Evolutionary conservation across 305 asterid genomes (phyloP), one percentile per base, ranked within the genome.

Genomic region (Andrographis paniculata): DNA sequence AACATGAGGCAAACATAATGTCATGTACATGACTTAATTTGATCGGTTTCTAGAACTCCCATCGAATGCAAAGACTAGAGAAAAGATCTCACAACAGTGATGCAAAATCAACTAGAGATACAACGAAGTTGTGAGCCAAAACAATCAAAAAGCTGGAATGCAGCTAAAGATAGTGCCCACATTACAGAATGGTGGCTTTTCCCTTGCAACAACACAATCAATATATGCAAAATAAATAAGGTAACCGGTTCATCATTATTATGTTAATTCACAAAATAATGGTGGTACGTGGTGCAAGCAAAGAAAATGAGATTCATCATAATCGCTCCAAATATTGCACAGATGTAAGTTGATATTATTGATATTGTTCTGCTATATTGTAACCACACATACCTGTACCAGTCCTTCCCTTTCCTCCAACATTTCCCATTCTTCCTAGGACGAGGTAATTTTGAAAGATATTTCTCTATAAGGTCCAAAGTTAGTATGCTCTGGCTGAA

Each of bases 351-450:
- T 37, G 24, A 58, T 14, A 40, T 18, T 36, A 43, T 15, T 20
- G 39, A 45, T 35, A 30, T 35, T 58, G 31, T 23, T 41, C 47
- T 24, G 24, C 16, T 59, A 56, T 35, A 49, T 53, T 44, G 47
- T 41, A 46, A 19, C 42, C 35, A 63, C 37, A 65, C 81, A 38
- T 69, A 83, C 99, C 96, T 87, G 64, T 87, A 92, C 99, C 99
- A 87, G 65, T 92, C 99, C 78, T 92, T 92, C 59, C 94, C 96
- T 62, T 74, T 79, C 64, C 69, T 84, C 96, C 96, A 92, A 46
- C 67, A 72, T 65, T 84, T 92, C 15, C 85, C 87, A 1, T 55
- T 72, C 74, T 76, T 84, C 70, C 88, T 75, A n/a, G 79, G 74
- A 43, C 95, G 94, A 50, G 70, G 67, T 66, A 84, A 56, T 71